Conservation (phyloP, 2,329 filamentous ascomycete species). For the Simplicillium sp. region DNA sequence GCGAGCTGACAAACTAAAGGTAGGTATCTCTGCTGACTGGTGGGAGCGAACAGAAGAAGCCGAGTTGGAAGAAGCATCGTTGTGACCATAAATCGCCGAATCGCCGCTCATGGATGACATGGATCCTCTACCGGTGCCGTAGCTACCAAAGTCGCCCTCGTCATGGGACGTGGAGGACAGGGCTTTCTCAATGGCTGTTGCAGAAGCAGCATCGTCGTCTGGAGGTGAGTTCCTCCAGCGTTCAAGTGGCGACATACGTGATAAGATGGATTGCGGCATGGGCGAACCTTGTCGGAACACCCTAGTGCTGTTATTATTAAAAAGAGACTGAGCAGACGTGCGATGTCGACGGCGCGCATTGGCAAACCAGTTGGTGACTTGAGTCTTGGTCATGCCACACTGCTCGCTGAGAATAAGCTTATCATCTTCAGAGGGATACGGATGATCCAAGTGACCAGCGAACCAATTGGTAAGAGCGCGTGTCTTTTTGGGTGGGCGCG, state of each 20-base stretch:
- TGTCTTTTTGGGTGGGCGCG: slow-evolving; percentile 34
- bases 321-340: slow-evolving; percentile 18
- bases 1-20: slow-evolving; percentile 4
- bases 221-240: slow-evolving; percentile 31
- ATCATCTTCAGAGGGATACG: slow-evolving; percentile 38
- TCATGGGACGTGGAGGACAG: slow-evolving; percentile 8
- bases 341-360: slow-evolving; percentile 39
- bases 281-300: slow-evolving; percentile 30
- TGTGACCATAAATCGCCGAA: slow-evolving; percentile 13
- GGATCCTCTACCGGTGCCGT: slow-evolving; percentile 15
- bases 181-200: slow-evolving; percentile 27
- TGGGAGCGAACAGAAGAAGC: slow-evolving; percentile 8
- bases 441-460: slow-evolving; percentile 30
- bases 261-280: slow-evolving; percentile 24
- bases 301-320: slow-evolving; percentile 12
- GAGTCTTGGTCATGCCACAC: slow-evolving; percentile 33
- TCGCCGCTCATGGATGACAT: slow-evolving; percentile 20
- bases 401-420: slow-evolving; percentile 27
- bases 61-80: slow-evolving; percentile 11
- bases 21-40: not conserved
- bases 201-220: slow-evolving; percentile 31
- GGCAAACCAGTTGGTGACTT: slow-evolving; percentile 40
- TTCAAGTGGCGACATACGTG: slow-evolving; percentile 35
- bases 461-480: slow-evolving; percentile 36
- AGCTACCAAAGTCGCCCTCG: slow-evolving; percentile 8